phyloP scores from a whole-genome alignment of 1,139 yeast genomes.

The Wickerhamomyces sp. region DNA sequence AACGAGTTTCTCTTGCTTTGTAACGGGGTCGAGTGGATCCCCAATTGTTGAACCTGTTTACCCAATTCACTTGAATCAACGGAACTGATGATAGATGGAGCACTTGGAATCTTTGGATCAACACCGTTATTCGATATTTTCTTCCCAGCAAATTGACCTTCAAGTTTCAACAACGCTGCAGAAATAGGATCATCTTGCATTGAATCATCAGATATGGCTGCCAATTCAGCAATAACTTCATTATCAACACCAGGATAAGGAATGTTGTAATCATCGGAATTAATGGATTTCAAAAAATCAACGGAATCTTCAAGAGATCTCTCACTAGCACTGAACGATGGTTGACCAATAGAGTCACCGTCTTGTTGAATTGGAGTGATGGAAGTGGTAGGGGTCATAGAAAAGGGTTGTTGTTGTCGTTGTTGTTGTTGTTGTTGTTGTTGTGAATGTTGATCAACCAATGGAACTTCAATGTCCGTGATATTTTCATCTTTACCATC shows the following conservation, averaged over 20 bases:
- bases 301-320: no score
- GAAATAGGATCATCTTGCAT: constrained; percentile 66
- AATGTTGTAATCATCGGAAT: constrained; percentile 30
- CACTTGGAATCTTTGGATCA: neutral
- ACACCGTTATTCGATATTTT: neutral
- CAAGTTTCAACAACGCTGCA: constrained; percentile 69
- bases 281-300: constrained; percentile 8
- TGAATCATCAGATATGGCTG: constrained; percentile 77
- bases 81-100: constrained; percentile 8
- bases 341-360: constrained; percentile 6
- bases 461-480: no score
- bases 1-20: constrained; percentile 25
- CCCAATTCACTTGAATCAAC: constrained; percentile 20
- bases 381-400: no score
- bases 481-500: no score
- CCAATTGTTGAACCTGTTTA: constrained; percentile 27
- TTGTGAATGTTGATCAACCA: neutral
- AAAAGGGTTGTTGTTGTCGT: neutral
- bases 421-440: neutral
- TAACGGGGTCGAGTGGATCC: constrained; percentile 18
- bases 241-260: constrained; percentile 61
- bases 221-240: constrained; percentile 61
- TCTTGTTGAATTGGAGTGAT: neutral
- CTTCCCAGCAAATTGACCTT: constrained; percentile 46
- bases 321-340: no score